Evolutionary conservation across 768 basidiomycete genomes (phyloP).

Genomic region (Coprinopsis cinerea): DNA sequence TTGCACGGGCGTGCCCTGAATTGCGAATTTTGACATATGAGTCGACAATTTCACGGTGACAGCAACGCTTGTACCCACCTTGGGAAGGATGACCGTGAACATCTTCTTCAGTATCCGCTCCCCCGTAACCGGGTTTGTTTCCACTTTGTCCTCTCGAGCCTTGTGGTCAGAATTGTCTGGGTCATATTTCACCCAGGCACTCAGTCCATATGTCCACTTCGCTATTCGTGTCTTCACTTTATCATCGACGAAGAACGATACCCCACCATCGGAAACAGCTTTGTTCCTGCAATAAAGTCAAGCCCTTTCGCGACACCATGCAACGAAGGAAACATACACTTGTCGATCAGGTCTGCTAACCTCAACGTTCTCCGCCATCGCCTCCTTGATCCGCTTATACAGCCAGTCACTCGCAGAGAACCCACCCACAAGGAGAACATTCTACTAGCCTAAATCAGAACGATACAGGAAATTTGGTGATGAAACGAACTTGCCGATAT

Average conservation of each 20-base stretch:
- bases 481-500: conserved; percentile 20
- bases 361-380: conserved; percentile 26
- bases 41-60: too few species aligned
- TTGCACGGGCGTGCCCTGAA: too few species aligned
- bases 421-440: conserved; percentile 42
- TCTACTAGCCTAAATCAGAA: conserved; percentile 14
- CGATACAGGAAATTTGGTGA: conserved; percentile 15
- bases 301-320: not conserved
- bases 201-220: conserved; percentile 9
- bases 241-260: conserved; percentile 13
- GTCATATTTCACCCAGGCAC: conserved; percentile 1
- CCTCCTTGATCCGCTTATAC: conserved; percentile 30
- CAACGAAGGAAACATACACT: conserved; percentile 27
- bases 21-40: too few species aligned
- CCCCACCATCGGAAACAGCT: conserved; percentile 20
- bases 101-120: too few species aligned
- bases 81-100: too few species aligned
- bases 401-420: conserved; percentile 49
- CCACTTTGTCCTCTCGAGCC: conserved; percentile 7
- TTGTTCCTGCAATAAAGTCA: conserved; percentile 16
- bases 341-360: conserved; percentile 41
- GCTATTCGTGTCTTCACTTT: conserved; percentile 2
- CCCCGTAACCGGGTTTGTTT: too few species aligned
- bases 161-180: conserved; percentile 8
- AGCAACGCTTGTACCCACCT: too few species aligned